Conservation (phyloP, 495 filamentous ascomycete genomes). For the Geoglossum glabrum region DNA sequence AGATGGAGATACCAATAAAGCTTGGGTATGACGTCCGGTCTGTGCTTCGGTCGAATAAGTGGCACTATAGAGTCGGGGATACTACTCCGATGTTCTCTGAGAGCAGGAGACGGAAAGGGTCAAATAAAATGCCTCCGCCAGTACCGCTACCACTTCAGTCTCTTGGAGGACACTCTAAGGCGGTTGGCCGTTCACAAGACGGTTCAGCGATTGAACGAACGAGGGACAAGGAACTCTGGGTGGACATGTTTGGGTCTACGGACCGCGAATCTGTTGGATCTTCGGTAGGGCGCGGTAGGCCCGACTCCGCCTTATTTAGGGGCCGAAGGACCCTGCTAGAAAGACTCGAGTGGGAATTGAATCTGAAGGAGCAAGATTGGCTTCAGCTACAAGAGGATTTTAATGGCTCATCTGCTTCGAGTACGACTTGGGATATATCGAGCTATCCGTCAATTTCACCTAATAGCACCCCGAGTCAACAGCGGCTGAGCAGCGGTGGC, state of each 20-base stretch:
- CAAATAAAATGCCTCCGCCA: not conserved
- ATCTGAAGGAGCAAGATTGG: not conserved
- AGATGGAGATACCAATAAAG: not conserved
- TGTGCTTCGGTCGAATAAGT: not conserved
- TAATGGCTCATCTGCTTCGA: not conserved
- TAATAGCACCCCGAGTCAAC: not conserved
- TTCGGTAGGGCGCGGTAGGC: not conserved
- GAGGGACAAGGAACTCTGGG: not conserved
- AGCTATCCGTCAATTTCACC: not conserved
- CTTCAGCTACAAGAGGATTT: not conserved
- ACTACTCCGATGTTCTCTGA: not conserved
- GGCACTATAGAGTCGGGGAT: conserved; percentile 1
- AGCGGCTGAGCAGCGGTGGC: not conserved
- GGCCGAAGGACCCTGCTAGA: not conserved
- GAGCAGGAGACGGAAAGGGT: not conserved
- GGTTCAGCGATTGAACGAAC: not conserved
- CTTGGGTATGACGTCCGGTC: not conserved
- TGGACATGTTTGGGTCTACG: not conserved
- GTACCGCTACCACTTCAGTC: not conserved
- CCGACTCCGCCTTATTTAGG: not conserved
- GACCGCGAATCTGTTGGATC: not conserved
- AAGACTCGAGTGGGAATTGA: not conserved
- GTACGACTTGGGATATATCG: not conserved
- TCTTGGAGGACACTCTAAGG: not conserved
- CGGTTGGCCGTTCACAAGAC: not conserved